Conservation (phyloP, 1,284 basidiomycete genomes). For the Cystobasidium pallidum region DNA sequence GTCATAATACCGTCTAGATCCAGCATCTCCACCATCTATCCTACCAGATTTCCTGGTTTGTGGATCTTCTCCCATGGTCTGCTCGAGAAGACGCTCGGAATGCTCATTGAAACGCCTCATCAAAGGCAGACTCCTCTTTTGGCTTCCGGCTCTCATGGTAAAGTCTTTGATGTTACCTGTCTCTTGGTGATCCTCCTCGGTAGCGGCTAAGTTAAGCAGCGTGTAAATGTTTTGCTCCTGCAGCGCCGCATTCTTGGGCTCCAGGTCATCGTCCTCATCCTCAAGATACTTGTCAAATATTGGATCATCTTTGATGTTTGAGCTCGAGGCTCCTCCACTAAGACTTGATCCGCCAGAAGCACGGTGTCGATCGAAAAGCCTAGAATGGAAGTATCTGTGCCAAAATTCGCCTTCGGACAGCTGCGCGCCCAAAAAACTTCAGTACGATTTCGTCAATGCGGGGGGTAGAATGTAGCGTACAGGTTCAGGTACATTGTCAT, state of each 20-base stretch:
- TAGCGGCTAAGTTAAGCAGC: slow-evolving; percentile 84
- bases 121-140: slow-evolving; percentile 81
- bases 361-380: slow-evolving; percentile 89
- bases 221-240: slow-evolving; percentile 67
- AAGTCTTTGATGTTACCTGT: slow-evolving; percentile 80
- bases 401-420: slow-evolving; percentile 90
- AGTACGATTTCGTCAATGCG: no score
- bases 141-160: slow-evolving; percentile 94
- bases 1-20: slow-evolving; percentile 60
- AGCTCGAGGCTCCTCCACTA: slow-evolving; percentile 65
- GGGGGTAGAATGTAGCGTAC: slow-evolving; percentile 58
- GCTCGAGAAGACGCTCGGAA: slow-evolving; percentile 79
- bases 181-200: slow-evolving; percentile 87
- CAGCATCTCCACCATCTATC: slow-evolving; percentile 42
- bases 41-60: slow-evolving; percentile 12
- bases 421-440: no score
- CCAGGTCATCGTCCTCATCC: slow-evolving; percentile 87
- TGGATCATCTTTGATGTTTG: slow-evolving; percentile 84
- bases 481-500: slow-evolving; percentile 85
- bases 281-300: slow-evolving; percentile 96
- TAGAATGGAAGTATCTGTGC: slow-evolving; percentile 94
- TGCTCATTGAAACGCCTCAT: slow-evolving; percentile 98
- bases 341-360: slow-evolving; percentile 82
- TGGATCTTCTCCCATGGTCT: slow-evolving; percentile 50
- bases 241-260: slow-evolving; percentile 69